Base-by-base conservation (phyloP, 2,329 filamentous ascomycete species). In the Aureobasidium sp. region DNA sequence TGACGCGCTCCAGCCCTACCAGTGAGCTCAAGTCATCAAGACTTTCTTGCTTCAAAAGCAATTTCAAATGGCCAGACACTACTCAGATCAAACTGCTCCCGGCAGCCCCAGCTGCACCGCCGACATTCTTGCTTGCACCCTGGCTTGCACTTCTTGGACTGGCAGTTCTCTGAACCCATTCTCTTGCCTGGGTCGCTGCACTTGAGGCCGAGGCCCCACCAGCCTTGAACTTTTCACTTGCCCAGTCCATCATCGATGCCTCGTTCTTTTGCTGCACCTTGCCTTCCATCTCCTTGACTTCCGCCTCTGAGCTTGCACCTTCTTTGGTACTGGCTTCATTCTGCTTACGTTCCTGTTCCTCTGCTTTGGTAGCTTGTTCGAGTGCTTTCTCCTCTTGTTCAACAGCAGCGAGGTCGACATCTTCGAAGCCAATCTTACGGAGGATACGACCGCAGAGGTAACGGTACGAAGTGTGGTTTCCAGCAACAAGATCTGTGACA, bases 351-450 rank as follows among this genome's bases (percentile, higher is more conserved):
- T 65, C 66, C 70, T 73, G 66, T 68, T 74, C 68, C 71, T 76
- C 66, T 69, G 68, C 64, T 74, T 73, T 52, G 59, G 76, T 75
- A 52, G 74, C 71, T 58, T 72, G 71, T 60, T 75, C 71, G 1
- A 73, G 68, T 48, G 71, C 72, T 63, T 75, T 70, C 64, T 75
- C 68, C 68, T 81, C 76, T 69, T 76, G 71, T 66, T 81, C 77
- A 3, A 85, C 75, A 73, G 70, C 75, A 22, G 74, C 73, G 1
- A 75, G 55, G 64, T 82, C 78, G 5, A 83, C 71, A 56, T 82
- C 80, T 56, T 82, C 78, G 64, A 81, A 82, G 4, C 80, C 81
- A 29, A 82, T 79, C 62, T 78, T 77, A 64, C 77, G 75, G 37
- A 83, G 66, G n/a, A 83, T 79, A 1, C 70, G 73, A 8, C 81